phyloP scores from a whole-genome alignment of 2,329 filamentous ascomycete genomes.

The Lecanosticta acicola region DNA sequence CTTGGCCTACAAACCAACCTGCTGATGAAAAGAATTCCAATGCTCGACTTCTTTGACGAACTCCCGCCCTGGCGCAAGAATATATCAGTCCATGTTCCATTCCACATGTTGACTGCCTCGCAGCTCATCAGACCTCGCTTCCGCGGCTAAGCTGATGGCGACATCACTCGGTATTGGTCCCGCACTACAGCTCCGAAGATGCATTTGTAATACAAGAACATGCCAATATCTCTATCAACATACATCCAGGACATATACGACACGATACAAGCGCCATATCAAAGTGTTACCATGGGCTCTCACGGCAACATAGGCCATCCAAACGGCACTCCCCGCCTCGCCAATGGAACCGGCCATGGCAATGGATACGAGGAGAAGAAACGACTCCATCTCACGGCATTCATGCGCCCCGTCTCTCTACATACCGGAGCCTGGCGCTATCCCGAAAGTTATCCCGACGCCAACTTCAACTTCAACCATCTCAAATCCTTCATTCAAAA shows the following conservation, averaged over 20 bases:
- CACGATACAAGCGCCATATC: not conserved
- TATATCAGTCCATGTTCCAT: too few species aligned
- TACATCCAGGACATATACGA: not conserved
- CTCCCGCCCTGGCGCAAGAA: too few species aligned
- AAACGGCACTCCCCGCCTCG: not conserved
- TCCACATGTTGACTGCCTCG: too few species aligned
- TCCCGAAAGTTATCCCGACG: slow-evolving; percentile 50
- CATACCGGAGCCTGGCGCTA: slow-evolving; percentile 42
- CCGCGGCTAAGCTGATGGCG: not conserved
- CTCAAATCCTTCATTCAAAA: slow-evolving; percentile 50
- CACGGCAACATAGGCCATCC: not conserved
- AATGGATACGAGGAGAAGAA: slow-evolving; percentile 1
- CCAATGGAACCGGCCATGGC: too few species aligned
- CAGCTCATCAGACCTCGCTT: too few species aligned
- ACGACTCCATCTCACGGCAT: slow-evolving; percentile 13
- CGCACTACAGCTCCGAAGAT: not conserved
- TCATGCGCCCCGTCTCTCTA: slow-evolving; percentile 37
- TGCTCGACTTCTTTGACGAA: too few species aligned
- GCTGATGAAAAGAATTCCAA: too few species aligned
- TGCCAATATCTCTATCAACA: not conserved
- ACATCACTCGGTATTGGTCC: not conserved
- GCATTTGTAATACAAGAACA: not conserved
- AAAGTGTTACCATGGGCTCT: not conserved
- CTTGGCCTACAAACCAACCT: too few species aligned
- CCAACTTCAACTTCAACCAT: slow-evolving; percentile 53